Percentiles rank a stretch among this genome's conserved stretches.
Conservation (phyloP, 345 rosid species). For the Ceriops zippeliana region DNA sequence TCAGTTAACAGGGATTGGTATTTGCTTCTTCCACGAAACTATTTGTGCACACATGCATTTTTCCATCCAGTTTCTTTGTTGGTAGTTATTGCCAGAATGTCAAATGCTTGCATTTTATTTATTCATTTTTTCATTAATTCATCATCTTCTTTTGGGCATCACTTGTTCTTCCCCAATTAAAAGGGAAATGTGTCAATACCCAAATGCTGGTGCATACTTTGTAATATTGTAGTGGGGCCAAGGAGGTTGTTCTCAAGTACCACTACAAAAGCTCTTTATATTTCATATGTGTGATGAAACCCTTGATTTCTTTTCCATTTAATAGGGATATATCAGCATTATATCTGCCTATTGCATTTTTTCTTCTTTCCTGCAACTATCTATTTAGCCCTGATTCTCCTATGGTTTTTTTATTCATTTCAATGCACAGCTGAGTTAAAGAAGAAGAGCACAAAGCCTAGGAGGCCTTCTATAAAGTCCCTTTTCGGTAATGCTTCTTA, state of each 20-base stretch:
- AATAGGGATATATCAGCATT: not conserved
- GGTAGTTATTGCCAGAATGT: not conserved
- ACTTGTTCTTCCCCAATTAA: too few relatives aligned
- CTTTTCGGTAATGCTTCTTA: conserved; percentile 23
- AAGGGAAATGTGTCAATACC: too few relatives aligned
- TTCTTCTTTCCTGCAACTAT: conserved; percentile 2
- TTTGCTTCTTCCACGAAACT: not conserved
- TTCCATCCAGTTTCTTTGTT: not conserved
- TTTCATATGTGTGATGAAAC: not conserved
- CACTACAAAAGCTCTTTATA: too few relatives aligned
- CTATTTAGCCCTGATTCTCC: not conserved
- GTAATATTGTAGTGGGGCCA: too few relatives aligned
- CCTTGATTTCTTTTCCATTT: not conserved
- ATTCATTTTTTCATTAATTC: too few relatives aligned
- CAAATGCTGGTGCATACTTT: too few relatives aligned
- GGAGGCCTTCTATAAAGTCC: conserved; percentile 33
- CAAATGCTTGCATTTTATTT: not conserved
- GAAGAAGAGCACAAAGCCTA: conserved; percentile 29
- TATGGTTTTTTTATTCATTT: not conserved
- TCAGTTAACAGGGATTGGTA: conserved; percentile 35
- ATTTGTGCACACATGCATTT: not conserved
- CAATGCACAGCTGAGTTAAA: conserved; percentile 24
- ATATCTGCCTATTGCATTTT: conserved; percentile 5
- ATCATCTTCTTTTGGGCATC: too few relatives aligned
- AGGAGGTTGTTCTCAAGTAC: too few relatives aligned